Evolutionary conservation across 176 grass and related monocot species (phyloP), one percentile per base, ranked within the genome.

Genomic region (Elymus sibiricus): DNA sequence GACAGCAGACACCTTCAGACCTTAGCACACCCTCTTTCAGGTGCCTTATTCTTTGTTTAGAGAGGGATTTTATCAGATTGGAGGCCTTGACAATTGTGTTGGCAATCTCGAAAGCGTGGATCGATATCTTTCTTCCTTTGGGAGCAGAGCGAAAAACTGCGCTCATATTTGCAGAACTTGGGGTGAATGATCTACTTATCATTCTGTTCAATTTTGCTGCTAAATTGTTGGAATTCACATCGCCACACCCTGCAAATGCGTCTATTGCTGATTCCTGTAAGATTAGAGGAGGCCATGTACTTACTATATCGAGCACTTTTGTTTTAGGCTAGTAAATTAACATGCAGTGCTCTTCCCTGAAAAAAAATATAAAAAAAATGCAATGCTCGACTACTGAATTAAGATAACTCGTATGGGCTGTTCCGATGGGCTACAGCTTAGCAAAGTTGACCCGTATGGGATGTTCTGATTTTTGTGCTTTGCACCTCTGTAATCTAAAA

Each of bases 81-180:
- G 76, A 82, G 44, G 79, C 86, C 83, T 82, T 94, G 14, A 82
- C 53, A 84, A 94, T 82, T 27, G 89, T 91, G 56, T 94, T 94
- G 47, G 92, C 83, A 22, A 94, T 86, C 80, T 94, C 92, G 11
- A 94, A 89, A 61, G 80, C 81, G 61, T 91, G 74, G 83, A 91
- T 85, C 6, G 13, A 34, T 56, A 94, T 91, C 17, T 78, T 94
- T 39, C 32, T 83, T 79, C 67, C 83, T 62, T 47, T 35, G 17
- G 42, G 27, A 69, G 79, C 17, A 46, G 32, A 11, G 11, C 43
- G 5, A 26, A 34, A 53, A 11, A 24, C 19, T 14, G 27, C n/a
- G 12, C 27, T 69, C 42, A 24, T 26, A 37, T 53, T 82, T 46
- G 17, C 10, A 44, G 42, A 67, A 47, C 8, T 81, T 67, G 62